Percentiles rank a stretch among this genome's conserved stretches.
Evolutionary conservation across 352 stramenopile species (phyloP).

Genomic region (Plasmopara viticola): DNA sequence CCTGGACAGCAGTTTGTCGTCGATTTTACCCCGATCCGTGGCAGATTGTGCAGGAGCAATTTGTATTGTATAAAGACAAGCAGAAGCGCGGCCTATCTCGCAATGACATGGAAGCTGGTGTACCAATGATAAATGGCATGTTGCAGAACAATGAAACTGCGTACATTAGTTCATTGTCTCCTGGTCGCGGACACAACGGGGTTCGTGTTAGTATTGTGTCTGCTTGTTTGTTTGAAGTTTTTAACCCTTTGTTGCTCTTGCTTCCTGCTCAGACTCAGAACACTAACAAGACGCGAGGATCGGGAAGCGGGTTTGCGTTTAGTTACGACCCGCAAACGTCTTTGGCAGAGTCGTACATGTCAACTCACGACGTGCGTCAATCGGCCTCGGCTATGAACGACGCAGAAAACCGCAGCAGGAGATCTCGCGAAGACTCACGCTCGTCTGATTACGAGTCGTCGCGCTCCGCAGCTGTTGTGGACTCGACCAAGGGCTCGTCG

Average conservation of each 20-base stretch:
- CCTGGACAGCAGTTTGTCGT: slow-evolving; percentile 66
- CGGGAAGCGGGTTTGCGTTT: slow-evolving; percentile 74
- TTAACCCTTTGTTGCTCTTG: slow-evolving; percentile 5
- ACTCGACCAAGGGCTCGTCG: slow-evolving; percentile 32
- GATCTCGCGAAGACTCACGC: slow-evolving; percentile 71
- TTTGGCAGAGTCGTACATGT: slow-evolving; percentile 75
- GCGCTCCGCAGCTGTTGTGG: slow-evolving; percentile 20
- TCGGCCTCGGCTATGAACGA: slow-evolving; percentile 53
- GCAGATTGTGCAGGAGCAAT: slow-evolving; percentile 80
- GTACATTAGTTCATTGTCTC: slow-evolving; percentile 42
- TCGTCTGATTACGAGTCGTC: slow-evolving; percentile 50
- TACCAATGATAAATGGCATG: slow-evolving; percentile 36
- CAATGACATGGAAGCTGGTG: slow-evolving; percentile 52
- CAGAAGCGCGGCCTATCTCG: slow-evolving; percentile 17
- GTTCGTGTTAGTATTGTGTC: slow-evolving; percentile 12
- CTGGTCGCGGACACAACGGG: slow-evolving; percentile 19
- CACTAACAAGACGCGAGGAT: slow-evolving; percentile 44
- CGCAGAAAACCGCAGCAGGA: slow-evolving; percentile 49
- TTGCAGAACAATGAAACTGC: slow-evolving; percentile 27
- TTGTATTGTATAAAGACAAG: slow-evolving; percentile 41
- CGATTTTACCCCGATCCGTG: slow-evolving; percentile 68
- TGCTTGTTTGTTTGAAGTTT: slow-evolving; percentile 5
- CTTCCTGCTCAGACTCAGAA: slow-evolving; percentile 11
- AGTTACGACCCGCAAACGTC: slow-evolving; percentile 78
- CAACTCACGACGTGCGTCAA: slow-evolving; percentile 52